Evolutionary conservation across 2,329 filamentous ascomycete species (phyloP), one percentile per base, ranked within the genome.

Genomic region (Tolypocladium cylindrosporum): DNA sequence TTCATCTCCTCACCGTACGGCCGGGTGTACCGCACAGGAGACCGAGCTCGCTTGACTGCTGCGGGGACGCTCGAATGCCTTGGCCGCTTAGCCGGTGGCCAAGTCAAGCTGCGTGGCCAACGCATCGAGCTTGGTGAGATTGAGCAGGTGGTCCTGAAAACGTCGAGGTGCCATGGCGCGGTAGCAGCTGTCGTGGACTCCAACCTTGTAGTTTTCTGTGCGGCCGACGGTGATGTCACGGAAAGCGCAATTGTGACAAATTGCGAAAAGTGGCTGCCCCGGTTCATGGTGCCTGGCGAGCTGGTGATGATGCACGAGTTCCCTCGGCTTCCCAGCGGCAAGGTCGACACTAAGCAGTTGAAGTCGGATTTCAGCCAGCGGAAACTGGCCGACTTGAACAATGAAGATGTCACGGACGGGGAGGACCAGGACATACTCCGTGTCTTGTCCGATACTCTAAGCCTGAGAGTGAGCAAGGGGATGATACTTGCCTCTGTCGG

Each of bases 21-120:
- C 4, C 77, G 79, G 4, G 74, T 95, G 0, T 97, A 97, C 70
- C 82, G 89, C 37, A 96, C 91, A 0, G 91, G 91, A 0, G 92
- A 97, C 71, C 90, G 88, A 67, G 92, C 89, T 5, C 80, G 82
- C 27, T 78, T 96, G 54, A 79, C 81, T 2, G 64, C 77, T 0
- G 79, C 88, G 60, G 90, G 91, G 1, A 82, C 79, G 0, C 77
- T 97, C n/a, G 89, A 96, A 69, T 95, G 90, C 66, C 78, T 92
- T 40, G 92, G 92, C 0, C 86, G 92, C 13, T 86, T 96, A 14
- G 82, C 83, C 2, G 83, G 84, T 55, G 91, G 90, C 0, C 92
- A 97, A 70, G 86, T 96, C 55, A 96, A 96, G 71, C 77, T 96
- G 9, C 82, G 91, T 56, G 91, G 91, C 1, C 91, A 96, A 71